These are phyloP conservation scores for Anthostomella pinea DNA, from an alignment of 2,329 filamentous ascomycete species.

Conservation along the genomic window DNA sequence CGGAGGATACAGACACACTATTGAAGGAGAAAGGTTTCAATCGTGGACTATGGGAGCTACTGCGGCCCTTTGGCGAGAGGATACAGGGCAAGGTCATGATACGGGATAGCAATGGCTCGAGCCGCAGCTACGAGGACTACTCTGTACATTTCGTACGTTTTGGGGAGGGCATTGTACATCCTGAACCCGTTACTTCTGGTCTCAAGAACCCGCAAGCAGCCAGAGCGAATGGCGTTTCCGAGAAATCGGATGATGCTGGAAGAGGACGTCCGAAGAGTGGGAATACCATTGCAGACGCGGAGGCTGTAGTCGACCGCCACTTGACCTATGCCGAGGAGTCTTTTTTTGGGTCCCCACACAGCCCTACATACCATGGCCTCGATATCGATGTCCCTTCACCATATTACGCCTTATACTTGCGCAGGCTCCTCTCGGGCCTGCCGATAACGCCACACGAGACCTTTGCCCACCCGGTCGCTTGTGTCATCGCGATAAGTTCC, in stretches of 20 bases:
- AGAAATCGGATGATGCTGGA: constrained; percentile 19
- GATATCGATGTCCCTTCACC: constrained; percentile 61
- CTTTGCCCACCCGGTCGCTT: constrained; percentile 90
- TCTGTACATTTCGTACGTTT: constrained; percentile 80
- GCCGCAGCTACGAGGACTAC: constrained; percentile 83
- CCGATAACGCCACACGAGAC: constrained; percentile 84
- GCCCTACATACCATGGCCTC: constrained; percentile 40
- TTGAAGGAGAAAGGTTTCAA: constrained; percentile 80
- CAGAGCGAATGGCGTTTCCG: constrained; percentile 29
- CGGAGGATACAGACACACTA: constrained; percentile 78
- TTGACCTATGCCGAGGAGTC: constrained; percentile 70
- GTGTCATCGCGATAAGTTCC: constrained; percentile 92
- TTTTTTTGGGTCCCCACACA: constrained; percentile 38
- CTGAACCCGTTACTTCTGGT: constrained; percentile 39
- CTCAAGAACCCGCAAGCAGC: constrained; percentile 27
- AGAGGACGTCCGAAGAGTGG: constrained; percentile 17
- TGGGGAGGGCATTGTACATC: constrained; percentile 54
- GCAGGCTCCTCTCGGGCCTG: constrained; percentile 76
- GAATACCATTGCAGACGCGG: constrained; percentile 63
- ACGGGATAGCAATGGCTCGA: constrained; percentile 83
- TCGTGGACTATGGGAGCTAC: constrained; percentile 76
- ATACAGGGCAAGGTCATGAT: constrained; percentile 86
- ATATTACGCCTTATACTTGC: constrained; percentile 82
- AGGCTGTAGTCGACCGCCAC: constrained; percentile 77
- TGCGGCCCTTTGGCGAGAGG: constrained; percentile 87